phyloP scores from a whole-genome alignment of 2,329 filamentous ascomycete genomes.

The Ophiostoma sp. region DNA sequence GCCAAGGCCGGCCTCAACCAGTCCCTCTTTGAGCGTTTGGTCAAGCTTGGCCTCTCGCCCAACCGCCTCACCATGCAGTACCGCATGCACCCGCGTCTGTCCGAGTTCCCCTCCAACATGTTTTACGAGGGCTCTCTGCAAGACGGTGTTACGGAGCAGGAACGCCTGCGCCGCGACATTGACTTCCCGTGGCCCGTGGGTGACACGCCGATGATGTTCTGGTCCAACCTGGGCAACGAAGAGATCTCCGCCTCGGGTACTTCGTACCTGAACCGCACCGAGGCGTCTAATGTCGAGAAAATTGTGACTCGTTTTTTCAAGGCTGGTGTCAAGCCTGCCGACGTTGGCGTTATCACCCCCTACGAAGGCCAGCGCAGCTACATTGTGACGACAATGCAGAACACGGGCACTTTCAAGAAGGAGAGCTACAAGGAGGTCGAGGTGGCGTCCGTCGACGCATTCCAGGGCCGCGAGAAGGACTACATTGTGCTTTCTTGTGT shows the following conservation, averaged over 20 bases:
- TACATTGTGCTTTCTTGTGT: conserved; percentile 98
- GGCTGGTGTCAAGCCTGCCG: conserved; percentile 85
- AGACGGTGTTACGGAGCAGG: conserved; percentile 87
- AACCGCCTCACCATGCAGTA: conserved; percentile 96
- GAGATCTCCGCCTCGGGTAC: conserved; percentile 97
- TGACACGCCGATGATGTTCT: conserved; percentile 99
- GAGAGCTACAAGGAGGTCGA: conserved; percentile 98
- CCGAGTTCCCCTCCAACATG: conserved; percentile 98
- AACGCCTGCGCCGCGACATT: conserved; percentile 83
- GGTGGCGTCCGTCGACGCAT: conserved; percentile 95
- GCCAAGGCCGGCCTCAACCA: conserved; percentile 96
- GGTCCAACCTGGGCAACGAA: conserved; percentile 95
- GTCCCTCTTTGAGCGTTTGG: conserved; percentile 94
- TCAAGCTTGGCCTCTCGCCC: conserved; percentile 82
- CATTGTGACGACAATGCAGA: conserved; percentile 99
- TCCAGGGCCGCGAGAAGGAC: conserved; percentile 98
- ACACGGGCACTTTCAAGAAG: conserved; percentile 94
- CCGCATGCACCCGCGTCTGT: conserved; percentile 97
- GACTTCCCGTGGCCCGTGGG: conserved; percentile 96
- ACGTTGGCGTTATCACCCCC: conserved; percentile 96
- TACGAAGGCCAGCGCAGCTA: conserved; percentile 98
- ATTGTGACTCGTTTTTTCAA: conserved; percentile 98
- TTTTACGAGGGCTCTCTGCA: conserved; percentile 97
- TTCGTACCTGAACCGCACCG: conserved; percentile 95
- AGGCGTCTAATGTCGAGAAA: conserved; percentile 96